Percentiles rank a stretch among this genome's conserved stretches.
Evolutionary conservation across 345 rosid species (phyloP).

Genomic region (Hirschfeldia incana): DNA sequence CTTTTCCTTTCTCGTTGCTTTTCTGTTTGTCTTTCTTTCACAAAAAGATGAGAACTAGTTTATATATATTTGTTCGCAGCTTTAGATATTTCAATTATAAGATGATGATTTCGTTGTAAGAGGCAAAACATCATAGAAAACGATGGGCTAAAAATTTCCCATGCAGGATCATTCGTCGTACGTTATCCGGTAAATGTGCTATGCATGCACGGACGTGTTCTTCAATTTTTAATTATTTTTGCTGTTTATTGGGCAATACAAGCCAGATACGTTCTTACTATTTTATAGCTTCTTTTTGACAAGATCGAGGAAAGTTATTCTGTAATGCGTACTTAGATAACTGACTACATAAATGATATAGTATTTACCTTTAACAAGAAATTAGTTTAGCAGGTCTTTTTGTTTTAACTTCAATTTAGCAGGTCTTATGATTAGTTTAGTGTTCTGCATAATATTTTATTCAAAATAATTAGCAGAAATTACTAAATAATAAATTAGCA

Average conservation of each 20-base stretch:
- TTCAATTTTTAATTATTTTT: conserved; percentile 15
- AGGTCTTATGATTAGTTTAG: conserved; percentile 2
- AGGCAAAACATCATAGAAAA: conserved; percentile 36
- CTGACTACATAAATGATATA: background rate
- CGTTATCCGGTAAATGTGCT: conserved; percentile 58
- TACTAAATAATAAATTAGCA: background rate
- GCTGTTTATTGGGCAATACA: conserved; percentile 12
- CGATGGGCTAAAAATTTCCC: conserved; percentile 33
- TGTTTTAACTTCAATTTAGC: too few relatives aligned
- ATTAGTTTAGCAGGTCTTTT: conserved; percentile 5
- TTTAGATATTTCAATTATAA: conserved; percentile 59
- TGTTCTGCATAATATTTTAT: background rate
- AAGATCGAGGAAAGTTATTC: conserved; percentile 21
- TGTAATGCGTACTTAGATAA: background rate
- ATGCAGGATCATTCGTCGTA: conserved; percentile 54
- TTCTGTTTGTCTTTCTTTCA: conserved; percentile 19
- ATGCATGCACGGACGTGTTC: conserved; percentile 46
- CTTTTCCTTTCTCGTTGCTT: conserved; percentile 29
- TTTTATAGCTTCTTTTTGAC: conserved; percentile 15
- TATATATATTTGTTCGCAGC: conserved; percentile 33
- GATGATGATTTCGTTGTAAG: conserved; percentile 73
- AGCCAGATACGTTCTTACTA: conserved; percentile 16
- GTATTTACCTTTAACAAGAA: background rate
- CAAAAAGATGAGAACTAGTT: conserved; percentile 31
- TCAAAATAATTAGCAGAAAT: background rate